A percentile compares a stretch with the other conserved stretches of the same genome.
Evolutionary conservation across 2,329 filamentous ascomycete genomes (phyloP).

Genomic region (Dactylellina cionopaga): DNA sequence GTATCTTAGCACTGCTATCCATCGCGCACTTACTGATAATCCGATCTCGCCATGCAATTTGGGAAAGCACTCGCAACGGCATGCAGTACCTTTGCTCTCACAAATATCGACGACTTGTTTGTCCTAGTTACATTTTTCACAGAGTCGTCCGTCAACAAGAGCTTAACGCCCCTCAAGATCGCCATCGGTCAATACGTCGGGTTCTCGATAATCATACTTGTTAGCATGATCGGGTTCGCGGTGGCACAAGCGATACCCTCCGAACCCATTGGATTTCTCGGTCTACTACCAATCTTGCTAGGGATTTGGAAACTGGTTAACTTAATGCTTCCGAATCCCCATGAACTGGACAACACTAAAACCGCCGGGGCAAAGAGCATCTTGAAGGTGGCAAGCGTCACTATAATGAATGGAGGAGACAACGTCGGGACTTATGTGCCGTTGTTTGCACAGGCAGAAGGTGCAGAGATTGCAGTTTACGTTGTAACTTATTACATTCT

Average conservation of each 20-base stretch:
- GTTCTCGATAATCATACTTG: slow-evolving; percentile 59
- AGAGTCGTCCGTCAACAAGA: slow-evolving; percentile 57
- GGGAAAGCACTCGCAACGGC: slow-evolving; percentile 21
- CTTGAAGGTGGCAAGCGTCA: slow-evolving; percentile 58
- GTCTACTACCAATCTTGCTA: slow-evolving; percentile 59
- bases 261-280: slow-evolving; percentile 60
- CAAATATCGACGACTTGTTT: slow-evolving; percentile 59
- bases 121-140: slow-evolving; percentile 61
- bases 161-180: slow-evolving; percentile 13
- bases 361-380: slow-evolving; percentile 53
- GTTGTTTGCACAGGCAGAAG: slow-evolving; percentile 59
- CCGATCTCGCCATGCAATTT: no score
- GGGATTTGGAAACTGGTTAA: slow-evolving; percentile 58
- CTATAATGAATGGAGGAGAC: slow-evolving; percentile 60
- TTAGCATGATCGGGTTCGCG: slow-evolving; percentile 60
- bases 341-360: slow-evolving; percentile 35
- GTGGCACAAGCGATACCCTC: slow-evolving; percentile 58
- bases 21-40: no score
- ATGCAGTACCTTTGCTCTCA: slow-evolving; percentile 53
- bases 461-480: slow-evolving; percentile 59
- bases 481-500: slow-evolving; percentile 59
- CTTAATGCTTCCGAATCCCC: slow-evolving; percentile 53
- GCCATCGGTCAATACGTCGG: slow-evolving; percentile 56
- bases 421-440: slow-evolving; percentile 61
- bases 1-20: no score